phyloP scores from a whole-genome alignment of 129 eudicot species.

The Oenanthe sinensis region DNA sequence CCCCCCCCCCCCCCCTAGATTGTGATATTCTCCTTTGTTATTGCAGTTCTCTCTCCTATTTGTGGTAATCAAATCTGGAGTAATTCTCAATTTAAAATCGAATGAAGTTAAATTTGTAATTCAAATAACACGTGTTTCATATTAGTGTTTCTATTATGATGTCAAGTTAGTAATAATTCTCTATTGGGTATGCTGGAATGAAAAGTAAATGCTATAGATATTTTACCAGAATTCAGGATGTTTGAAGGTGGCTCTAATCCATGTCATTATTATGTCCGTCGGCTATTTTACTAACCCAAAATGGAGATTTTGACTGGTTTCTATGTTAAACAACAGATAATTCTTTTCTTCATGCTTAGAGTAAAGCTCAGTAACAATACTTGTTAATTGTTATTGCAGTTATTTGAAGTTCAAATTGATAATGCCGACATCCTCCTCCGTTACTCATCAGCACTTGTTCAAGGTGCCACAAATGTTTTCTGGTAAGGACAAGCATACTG shows the following conservation, averaged over 20 bases:
- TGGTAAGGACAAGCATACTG: conserved; percentile 48
- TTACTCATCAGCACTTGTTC: conserved; percentile 90
- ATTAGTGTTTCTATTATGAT: neutral
- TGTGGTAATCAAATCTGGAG: neutral
- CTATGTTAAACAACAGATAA: neutral
- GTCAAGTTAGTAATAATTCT: neutral
- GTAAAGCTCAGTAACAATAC: neutral
- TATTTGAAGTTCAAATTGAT: conserved; percentile 85
- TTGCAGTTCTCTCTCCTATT: neutral
- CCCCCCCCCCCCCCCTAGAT: neutral
- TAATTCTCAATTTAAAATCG: neutral
- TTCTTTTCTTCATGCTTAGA: neutral
- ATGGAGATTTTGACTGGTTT: neutral
- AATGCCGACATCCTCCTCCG: conserved; percentile 82
- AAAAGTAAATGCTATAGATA: neutral
- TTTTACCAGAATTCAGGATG: neutral
- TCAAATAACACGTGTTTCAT: neutral
- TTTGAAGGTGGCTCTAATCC: neutral
- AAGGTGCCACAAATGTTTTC: conserved; percentile 92
- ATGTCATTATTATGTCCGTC: neutral
- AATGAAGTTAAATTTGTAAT: neutral
- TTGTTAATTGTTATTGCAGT: conserved; percentile 38
- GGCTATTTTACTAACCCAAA: neutral
- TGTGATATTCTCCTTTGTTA: neutral
- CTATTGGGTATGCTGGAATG: neutral